phyloP scores from a whole-genome alignment of 164 flowering plant species.

The Umbilicus rupestris region DNA sequence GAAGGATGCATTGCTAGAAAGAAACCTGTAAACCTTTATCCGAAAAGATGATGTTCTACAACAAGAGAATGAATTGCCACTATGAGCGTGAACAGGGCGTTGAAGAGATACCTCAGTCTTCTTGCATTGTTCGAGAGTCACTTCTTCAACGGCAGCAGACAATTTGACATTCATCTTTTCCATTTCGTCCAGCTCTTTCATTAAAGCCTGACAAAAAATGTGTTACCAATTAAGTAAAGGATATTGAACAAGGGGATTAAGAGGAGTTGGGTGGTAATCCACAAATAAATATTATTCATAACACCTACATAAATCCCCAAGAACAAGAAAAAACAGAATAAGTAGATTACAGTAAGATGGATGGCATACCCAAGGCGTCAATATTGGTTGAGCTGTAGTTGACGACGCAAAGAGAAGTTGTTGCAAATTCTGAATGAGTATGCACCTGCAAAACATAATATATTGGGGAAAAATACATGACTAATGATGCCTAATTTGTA shows the following conservation, averaged over 20 bases:
- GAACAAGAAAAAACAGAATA: not conserved
- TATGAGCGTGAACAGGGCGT: too few species aligned
- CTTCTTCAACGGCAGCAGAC: slow-evolving; percentile 83
- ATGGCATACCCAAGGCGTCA: slow-evolving; percentile 77
- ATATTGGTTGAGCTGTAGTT: slow-evolving; percentile 89
- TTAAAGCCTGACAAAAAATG: slow-evolving; percentile 37
- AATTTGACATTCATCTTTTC: slow-evolving; percentile 78
- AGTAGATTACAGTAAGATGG: too few species aligned
- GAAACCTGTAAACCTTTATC: too few species aligned
- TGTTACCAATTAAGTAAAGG: not conserved
- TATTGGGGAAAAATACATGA: slow-evolving; percentile 4
- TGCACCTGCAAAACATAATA: slow-evolving; percentile 44
- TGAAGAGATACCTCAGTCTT: slow-evolving; percentile 95
- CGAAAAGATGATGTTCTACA: too few species aligned
- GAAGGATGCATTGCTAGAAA: too few species aligned
- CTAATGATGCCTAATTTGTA: too few species aligned
- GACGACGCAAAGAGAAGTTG: slow-evolving; percentile 88
- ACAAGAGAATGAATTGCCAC: too few species aligned
- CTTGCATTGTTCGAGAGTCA: slow-evolving; percentile 68
- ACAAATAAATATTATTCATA: not conserved
- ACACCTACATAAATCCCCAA: not conserved
- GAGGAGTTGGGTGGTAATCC: not conserved
- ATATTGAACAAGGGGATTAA: not conserved
- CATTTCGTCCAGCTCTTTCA: slow-evolving; percentile 90
- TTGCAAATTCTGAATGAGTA: slow-evolving; percentile 78